Evolutionary conservation across 345 rosid genomes (phyloP).

Genomic region (Microthlaspi erraticum): DNA sequence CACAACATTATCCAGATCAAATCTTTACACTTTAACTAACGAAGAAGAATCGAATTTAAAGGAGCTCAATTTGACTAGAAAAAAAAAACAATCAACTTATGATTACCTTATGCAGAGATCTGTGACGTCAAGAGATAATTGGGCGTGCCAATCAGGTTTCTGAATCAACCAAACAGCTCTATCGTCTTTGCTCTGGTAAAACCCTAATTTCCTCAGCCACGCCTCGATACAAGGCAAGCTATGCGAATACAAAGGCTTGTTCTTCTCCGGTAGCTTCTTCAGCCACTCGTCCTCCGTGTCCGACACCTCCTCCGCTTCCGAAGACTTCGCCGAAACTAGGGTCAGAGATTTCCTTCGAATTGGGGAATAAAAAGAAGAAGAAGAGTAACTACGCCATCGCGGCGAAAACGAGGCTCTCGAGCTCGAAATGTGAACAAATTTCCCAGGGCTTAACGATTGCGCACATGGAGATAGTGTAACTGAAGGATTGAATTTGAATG

Average conservation of each 20-base stretch:
- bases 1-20: conserved; percentile 9
- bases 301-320: conserved; percentile 65
- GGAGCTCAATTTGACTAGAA: neutral
- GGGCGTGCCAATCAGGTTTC: conserved; percentile 90
- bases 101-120: conserved; percentile 81
- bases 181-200: conserved; percentile 73
- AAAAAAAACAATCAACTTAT: neutral
- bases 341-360: conserved; percentile 36
- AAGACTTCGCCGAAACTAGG: conserved; percentile 54
- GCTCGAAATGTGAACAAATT: conserved; percentile 31
- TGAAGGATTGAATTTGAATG: conserved; percentile 40
- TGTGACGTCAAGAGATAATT: conserved; percentile 80
- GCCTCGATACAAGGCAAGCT: conserved; percentile 94
- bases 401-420: conserved; percentile 29
- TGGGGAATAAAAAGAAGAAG: conserved; percentile 23
- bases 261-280: conserved; percentile 75
- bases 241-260: conserved; percentile 83
- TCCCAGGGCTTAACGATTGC: conserved; percentile 32
- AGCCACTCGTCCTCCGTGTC: conserved; percentile 80
- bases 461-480: conserved; percentile 8
- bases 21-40: neutral
- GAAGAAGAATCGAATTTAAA: conserved; percentile 1
- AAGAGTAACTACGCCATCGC: conserved; percentile 33
- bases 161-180: conserved; percentile 79
- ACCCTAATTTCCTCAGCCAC: conserved; percentile 79